Base-by-base conservation (phyloP, 2,329 filamentous ascomycete genomes). In the Claviceps sp. region DNA sequence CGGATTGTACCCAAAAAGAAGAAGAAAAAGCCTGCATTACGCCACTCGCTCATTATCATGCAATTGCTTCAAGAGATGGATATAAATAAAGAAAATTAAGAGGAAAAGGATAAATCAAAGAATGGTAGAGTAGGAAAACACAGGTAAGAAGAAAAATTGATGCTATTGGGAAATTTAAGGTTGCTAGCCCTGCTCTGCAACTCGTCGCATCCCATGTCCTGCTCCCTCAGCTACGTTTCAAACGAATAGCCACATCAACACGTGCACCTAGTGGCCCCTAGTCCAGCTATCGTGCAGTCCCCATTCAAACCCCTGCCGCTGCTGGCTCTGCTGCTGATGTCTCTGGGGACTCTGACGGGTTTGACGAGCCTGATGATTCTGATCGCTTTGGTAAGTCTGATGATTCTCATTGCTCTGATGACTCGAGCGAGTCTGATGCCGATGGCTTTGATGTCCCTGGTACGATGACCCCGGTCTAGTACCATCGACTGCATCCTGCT, bases 241-340 rank as follows among this genome's bases (percentile, higher is more conserved):
- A 34, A 34, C 30, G 26, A 11, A 34, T 26, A 34, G 30, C 9
- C 9, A 34, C 30, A 34, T 34, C 30, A 34, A 34, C 4, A 34
- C 16, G 41, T 6, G 6, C 42, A 40, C 11, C 26, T 48, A 51
- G 37, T 54, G 45, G 9, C 50, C 30, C 13, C 47, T 34, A 11
- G 45, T 49, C 55, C 50, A 54, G 16, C 47, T 43, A 22, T 52
- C 50, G 5, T 47, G 48, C 51, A 55, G 43, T 4, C 48, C 54
- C 55, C 53, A 55, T 18, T 41, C 48, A 22, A 46, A 55, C 5
- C 37, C 45, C 37, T 53, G 51, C 4, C 44, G 38, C 18, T 50
- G 46, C 20, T 56, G 54, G 8, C 22, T 16, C 7, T 49, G 49
- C 8, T 53, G 52, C 37, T 47, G 38, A 4, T 50, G 37, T 4